phyloP scores from a whole-genome alignment of 169 alveolate genomes.

The Babesia gibsoni region DNA sequence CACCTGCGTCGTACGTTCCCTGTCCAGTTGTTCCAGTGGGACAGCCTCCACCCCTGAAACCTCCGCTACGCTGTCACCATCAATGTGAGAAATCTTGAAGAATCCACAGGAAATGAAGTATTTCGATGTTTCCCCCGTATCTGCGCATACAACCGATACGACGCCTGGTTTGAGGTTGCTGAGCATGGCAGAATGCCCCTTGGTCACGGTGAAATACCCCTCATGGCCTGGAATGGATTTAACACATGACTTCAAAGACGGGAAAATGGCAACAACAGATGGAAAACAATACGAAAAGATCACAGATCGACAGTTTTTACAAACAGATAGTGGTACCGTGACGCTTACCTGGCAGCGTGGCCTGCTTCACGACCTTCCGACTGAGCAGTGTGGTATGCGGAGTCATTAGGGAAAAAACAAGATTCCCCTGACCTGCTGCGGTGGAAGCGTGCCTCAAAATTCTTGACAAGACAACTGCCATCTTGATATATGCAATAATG shows the following conservation, averaged over 20 bases:
- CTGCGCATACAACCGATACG: conserved; percentile 43
- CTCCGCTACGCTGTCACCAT: conserved; percentile 54
- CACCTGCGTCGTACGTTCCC: conserved; percentile 54
- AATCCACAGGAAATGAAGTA: conserved; percentile 60
- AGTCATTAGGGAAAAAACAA: conserved; percentile 27
- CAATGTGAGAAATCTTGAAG: conserved; percentile 37
- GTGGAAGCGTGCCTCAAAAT: conserved; percentile 32
- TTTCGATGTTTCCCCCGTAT: conserved; percentile 47
- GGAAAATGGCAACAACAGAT: too few relatives aligned
- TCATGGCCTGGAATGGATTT: conserved; percentile 58
- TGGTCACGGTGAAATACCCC: conserved; percentile 64
- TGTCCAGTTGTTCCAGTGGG: conserved; percentile 64
- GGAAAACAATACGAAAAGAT: too few relatives aligned
- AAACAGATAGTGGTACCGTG: too few relatives aligned
- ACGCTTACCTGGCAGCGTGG: conserved; percentile 31
- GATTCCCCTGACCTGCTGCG: conserved; percentile 22
- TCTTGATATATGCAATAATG: too few relatives aligned
- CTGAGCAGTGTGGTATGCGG: conserved; percentile 35
- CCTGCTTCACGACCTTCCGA: conserved; percentile 28
- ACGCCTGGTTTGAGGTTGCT: conserved; percentile 64
- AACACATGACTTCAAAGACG: too few relatives aligned
- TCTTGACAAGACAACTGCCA: conserved; percentile 29
- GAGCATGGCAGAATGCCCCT: conserved; percentile 64
- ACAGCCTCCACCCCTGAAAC: conserved; percentile 63
- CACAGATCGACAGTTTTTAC: too few relatives aligned